phyloP scores from a whole-genome alignment of 257 asterid genomes.

The Striga asiatica region DNA sequence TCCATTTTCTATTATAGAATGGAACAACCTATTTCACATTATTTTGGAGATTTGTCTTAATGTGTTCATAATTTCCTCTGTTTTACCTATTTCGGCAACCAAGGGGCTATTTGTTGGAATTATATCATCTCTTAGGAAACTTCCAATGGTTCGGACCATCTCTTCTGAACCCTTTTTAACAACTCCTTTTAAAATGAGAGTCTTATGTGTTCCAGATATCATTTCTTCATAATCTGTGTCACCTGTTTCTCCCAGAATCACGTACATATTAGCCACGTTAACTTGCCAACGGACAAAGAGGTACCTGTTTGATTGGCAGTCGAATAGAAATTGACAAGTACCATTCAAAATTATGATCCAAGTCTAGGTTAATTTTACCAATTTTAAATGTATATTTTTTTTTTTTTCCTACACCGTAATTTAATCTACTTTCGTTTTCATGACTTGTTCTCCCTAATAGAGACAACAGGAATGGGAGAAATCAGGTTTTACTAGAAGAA shows the following conservation, averaged over 20 bases:
- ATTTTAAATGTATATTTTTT: no score
- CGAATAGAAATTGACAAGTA: no score
- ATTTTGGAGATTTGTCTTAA: slow-evolving; percentile 41
- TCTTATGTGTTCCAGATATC: slow-evolving; percentile 69
- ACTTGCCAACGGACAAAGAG: slow-evolving; percentile 80
- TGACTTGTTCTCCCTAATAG: no score
- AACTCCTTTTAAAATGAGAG: slow-evolving; percentile 47
- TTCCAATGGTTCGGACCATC: slow-evolving; percentile 53
- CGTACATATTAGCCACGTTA: slow-evolving; percentile 69
- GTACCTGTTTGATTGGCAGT: no score
- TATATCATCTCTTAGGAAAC: slow-evolving; percentile 64
- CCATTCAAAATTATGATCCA: no score
- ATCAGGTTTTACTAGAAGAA: no score
- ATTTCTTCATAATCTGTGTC: slow-evolving; percentile 81
- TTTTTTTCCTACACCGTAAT: no score
- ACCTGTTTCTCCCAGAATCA: slow-evolving; percentile 77
- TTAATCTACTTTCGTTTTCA: no score
- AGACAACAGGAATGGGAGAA: no score
- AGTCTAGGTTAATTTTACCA: no score
- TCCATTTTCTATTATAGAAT: no score
- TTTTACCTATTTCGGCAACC: slow-evolving; percentile 33
- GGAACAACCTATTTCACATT: slow-evolving; percentile 21
- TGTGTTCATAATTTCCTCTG: slow-evolving; percentile 42
- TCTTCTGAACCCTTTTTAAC: slow-evolving; percentile 69
- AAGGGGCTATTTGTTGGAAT: slow-evolving; percentile 59